Conservation (phyloP, 176 grass and related monocot species). For the Aegilops umbellulata region DNA sequence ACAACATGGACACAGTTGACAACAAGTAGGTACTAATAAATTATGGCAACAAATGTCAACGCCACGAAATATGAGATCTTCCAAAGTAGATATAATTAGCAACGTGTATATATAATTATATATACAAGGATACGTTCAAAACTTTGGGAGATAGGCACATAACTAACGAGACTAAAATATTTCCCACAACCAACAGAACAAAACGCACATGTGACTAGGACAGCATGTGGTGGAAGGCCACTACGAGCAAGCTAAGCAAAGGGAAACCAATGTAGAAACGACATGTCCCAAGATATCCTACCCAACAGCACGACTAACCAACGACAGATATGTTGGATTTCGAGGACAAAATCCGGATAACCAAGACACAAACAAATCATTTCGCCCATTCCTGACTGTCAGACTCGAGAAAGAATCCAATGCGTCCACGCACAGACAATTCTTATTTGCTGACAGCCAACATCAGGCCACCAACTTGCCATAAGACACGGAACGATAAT, state of each 20-base stretch:
- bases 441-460: constrained; percentile 25
- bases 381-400: neutral
- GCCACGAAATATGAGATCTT: neutral
- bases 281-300: constrained; percentile 44
- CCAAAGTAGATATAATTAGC: neutral
- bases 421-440: constrained; percentile 27
- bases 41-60: constrained; percentile 21
- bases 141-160: constrained; percentile 21
- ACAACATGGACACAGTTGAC: neutral
- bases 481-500: neutral
- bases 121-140: neutral
- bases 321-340: constrained; percentile 27
- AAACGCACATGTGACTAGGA: constrained; percentile 25
- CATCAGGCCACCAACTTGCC: constrained; percentile 25
- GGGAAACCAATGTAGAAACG: constrained; percentile 29
- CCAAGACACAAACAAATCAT: constrained; percentile 44
- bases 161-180: neutral
- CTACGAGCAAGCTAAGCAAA: neutral
- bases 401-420: constrained; percentile 35
- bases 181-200: constrained; percentile 13
- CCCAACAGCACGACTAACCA: constrained; percentile 28
- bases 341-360: neutral
- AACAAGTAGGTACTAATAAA: constrained; percentile 24
- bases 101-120: neutral
- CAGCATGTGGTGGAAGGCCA: constrained; percentile 31